Conservation (phyloP, 768 basidiomycete species). For the Rickenella mellea region DNA sequence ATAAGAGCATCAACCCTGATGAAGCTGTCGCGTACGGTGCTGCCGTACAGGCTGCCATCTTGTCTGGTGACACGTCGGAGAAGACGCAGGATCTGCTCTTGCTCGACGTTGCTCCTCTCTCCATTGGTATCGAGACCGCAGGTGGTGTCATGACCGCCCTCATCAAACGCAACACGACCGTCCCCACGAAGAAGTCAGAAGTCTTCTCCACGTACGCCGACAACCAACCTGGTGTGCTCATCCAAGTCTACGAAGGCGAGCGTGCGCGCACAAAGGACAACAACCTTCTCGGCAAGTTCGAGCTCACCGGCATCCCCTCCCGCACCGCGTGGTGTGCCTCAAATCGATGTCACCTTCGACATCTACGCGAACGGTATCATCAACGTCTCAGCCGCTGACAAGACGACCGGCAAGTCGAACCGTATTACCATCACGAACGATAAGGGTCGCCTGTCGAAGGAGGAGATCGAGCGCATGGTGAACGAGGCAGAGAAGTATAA, state of each 20-base stretch:
- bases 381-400: conserved; percentile 92
- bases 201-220: conserved; percentile 98
- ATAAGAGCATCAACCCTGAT: conserved; percentile 99
- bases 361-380: conserved; percentile 95
- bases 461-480: conserved; percentile 98
- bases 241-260: conserved; percentile 97
- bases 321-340: conserved; percentile 95
- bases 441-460: conserved; percentile 94
- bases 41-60: conserved; percentile 95
- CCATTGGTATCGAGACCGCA: conserved; percentile 94
- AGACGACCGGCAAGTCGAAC: conserved; percentile 94
- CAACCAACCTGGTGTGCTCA: conserved; percentile 97
- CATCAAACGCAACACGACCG: conserved; percentile 97
- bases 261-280: conserved; percentile 98
- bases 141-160: conserved; percentile 99
- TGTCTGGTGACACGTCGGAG: conserved; percentile 96
- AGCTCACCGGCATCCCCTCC: conserved; percentile 92
- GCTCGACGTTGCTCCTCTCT: conserved; percentile 86
- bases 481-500: conserved; percentile 90
- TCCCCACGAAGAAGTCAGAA: conserved; percentile 98
- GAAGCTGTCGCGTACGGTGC: conserved; percentile 99
- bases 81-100: conserved; percentile 95
- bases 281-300: conserved; percentile 97
- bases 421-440: conserved; percentile 93
- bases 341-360: conserved; percentile 96